Evolutionary conservation across 768 basidiomycete species (phyloP).

Genomic region (Boletus patriciae): DNA sequence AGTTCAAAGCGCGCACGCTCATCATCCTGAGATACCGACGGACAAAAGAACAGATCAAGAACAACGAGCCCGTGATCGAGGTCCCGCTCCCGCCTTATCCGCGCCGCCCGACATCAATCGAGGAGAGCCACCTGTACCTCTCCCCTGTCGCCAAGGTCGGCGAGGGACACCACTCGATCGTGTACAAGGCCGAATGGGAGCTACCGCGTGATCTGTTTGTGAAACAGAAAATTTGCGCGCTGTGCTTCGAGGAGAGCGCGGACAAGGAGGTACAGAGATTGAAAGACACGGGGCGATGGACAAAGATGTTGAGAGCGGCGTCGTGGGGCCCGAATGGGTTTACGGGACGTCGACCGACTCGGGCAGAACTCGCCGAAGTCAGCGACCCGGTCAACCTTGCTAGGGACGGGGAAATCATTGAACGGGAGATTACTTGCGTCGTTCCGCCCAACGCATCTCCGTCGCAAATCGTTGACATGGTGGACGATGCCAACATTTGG

Average conservation of each 20-base stretch:
- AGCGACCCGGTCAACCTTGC: background rate
- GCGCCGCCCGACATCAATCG: conserved; percentile 17
- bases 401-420: conserved; percentile 16
- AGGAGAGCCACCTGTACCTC: conserved; percentile 52
- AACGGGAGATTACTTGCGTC: conserved; percentile 16
- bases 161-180: conserved; percentile 51
- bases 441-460: background rate
- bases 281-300: conserved; percentile 26
- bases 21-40: conserved; percentile 24
- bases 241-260: conserved; percentile 39
- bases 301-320: conserved; percentile 14
- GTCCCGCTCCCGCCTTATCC: conserved; percentile 32
- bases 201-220: conserved; percentile 45
- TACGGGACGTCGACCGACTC: background rate
- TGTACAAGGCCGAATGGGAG: conserved; percentile 52
- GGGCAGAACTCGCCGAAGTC: conserved; percentile 1
- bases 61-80: conserved; percentile 29
- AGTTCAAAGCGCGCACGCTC: conserved; percentile 15
- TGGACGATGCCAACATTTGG: background rate
- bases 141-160: conserved; percentile 40
- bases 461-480: background rate
- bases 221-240: conserved; percentile 36
- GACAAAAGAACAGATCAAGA: conserved; percentile 22
- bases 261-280: conserved; percentile 20
- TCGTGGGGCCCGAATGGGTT: conserved; percentile 12